Base-by-base conservation (phyloP, 2,329 filamentous ascomycete genomes). In the Dothistroma pini region DNA sequence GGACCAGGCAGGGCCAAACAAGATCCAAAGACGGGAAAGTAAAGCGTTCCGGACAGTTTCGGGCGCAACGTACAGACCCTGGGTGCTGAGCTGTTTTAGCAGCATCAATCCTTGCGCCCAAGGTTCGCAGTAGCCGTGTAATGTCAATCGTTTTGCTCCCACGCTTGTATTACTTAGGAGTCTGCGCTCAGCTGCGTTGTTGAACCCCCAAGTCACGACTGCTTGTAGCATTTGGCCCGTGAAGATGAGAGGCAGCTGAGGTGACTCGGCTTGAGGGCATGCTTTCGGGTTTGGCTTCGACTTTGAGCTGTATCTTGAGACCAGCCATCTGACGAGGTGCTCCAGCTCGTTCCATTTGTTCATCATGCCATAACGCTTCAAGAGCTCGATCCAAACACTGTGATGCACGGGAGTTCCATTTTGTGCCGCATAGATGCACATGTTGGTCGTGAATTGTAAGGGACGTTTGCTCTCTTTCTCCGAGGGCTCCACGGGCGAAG, bases 291-390 rank as follows among this genome's bases (percentile, higher is more conserved):
- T 19, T 4, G 48, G 2, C 14, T 9, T 21, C 41, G 41, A 2
- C 10, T 51, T 38, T 16, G 53, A 57, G 34, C 35, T 50, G 25
- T 70, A 69, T 12, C 60, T 60, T 11, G 65, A 69, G 5, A 78
- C 76, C 3, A 89, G 76, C 83, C 79, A 83, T 49, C 82, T 66
- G 12, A 80, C 76, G 29, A 86, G 75, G 22, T 78, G 77, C 60
- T 78, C 76, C 7, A 88, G 74, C 34, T 83, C 81, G 14, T 79
- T 69, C 68, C 84, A 79, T 16, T 79, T 76, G 8, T 80, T 76
- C 9, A 75, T 71, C 82, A 85, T 87, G 4, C 86, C 86, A 51
- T 84, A 79, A 31, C 85, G 80, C 51, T 83, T 83, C 48, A 89
- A 69, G 10, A 86, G 75, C 68, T 88, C 84, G 52, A 75, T 72